phyloP scores from a whole-genome alignment of 768 basidiomycete genomes.

The Pluteus cervinus region DNA sequence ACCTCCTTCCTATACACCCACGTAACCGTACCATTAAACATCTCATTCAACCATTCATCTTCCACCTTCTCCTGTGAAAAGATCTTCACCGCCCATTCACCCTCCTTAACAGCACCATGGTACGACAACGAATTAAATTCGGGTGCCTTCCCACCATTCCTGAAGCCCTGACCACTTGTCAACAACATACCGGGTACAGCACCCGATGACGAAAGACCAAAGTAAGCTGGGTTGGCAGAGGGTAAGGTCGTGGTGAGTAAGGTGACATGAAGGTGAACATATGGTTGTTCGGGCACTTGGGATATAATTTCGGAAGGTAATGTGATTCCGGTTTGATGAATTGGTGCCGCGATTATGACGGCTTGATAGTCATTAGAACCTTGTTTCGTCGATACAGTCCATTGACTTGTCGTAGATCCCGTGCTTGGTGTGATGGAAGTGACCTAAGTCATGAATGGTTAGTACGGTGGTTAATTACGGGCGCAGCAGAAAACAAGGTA shows the following conservation, averaged over 20 bases:
- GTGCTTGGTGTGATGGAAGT: constrained; percentile 40
- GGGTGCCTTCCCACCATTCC: constrained; percentile 51
- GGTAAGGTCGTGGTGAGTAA: constrained; percentile 74
- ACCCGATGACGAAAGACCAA: constrained; percentile 42
- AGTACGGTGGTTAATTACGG: constrained; percentile 2
- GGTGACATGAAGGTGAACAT: constrained; percentile 85
- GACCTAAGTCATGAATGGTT: constrained; percentile 32
- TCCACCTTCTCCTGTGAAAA: constrained; percentile 64
- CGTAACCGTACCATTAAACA: constrained; percentile 63
- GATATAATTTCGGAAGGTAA: constrained; percentile 42
- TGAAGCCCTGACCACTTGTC: constrained; percentile 61
- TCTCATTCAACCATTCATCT: constrained; percentile 61
- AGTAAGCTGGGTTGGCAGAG: constrained; percentile 58
- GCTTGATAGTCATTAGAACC: constrained; percentile 55
- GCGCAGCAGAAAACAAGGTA: neutral
- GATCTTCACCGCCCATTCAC: constrained; percentile 80
- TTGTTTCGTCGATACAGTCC: constrained; percentile 45
- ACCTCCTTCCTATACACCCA: constrained; percentile 85
- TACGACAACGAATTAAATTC: constrained; percentile 88
- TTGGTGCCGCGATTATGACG: constrained; percentile 85
- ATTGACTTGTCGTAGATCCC: constrained; percentile 36
- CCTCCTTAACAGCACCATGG: constrained; percentile 51
- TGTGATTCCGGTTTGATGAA: constrained; percentile 58
- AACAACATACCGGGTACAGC: constrained; percentile 60
- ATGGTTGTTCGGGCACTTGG: constrained; percentile 63